phyloP scores from a whole-genome alignment of 441 rosid genomes.

The Erysimum pusillum region DNA sequence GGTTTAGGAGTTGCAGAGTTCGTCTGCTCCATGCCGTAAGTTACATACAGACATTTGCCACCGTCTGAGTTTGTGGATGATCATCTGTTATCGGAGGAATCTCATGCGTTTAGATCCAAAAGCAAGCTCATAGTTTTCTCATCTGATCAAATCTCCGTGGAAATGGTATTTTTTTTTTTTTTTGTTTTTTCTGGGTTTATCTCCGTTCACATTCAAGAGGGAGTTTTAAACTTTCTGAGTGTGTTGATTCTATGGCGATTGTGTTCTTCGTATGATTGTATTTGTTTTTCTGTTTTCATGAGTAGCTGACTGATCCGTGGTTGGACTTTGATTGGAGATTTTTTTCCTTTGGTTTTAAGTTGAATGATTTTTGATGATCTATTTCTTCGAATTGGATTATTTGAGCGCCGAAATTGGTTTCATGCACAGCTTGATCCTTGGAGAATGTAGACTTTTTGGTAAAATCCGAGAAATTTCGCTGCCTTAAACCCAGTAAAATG shows the following conservation, averaged over 20 bases:
- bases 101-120: conserved; percentile 37
- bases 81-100: conserved; percentile 25
- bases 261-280: conserved; percentile 18
- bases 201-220: conserved; percentile 21
- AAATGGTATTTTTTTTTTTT: conserved; percentile 36
- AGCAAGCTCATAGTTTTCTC: conserved; percentile 20
- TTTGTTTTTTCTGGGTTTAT: neutral
- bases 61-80: conserved; percentile 25
- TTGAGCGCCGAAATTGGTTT: neutral
- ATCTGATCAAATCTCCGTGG: conserved; percentile 39
- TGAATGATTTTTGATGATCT: conserved; percentile 9
- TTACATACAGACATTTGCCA: conserved; percentile 27
- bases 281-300: conserved; percentile 1
- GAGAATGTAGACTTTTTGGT: neutral
- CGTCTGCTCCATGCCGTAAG: conserved; percentile 23
- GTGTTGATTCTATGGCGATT: conserved; percentile 15
- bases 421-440: conserved; percentile 10
- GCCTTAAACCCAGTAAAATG: no score
- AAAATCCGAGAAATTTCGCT: neutral
- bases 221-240: neutral
- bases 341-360: neutral
- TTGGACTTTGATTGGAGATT: neutral
- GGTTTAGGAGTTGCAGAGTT: conserved; percentile 37
- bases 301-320: conserved; percentile 25
- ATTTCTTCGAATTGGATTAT: conserved; percentile 16